These are phyloP conservation scores for Tuber borchii DNA, from an alignment of 495 filamentous ascomycete species.

Conservation along the genomic window DNA sequence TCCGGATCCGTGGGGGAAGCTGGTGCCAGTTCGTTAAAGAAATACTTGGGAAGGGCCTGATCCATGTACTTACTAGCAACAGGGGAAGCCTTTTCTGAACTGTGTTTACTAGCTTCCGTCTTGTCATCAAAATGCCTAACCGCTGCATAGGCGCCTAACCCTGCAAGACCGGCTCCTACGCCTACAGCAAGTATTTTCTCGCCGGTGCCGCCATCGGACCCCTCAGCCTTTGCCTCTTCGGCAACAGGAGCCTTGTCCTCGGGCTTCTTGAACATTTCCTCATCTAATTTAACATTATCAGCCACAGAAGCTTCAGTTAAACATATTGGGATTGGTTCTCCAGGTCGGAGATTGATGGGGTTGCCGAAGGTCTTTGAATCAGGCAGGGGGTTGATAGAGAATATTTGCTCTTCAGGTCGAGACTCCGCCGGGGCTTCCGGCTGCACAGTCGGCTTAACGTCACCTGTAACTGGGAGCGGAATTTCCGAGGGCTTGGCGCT, in stretches of 20 bases:
- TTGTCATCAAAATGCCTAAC: background rate
- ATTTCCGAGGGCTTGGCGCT: slow-evolving; percentile 43
- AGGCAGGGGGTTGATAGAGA: slow-evolving; percentile 66
- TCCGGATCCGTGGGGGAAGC: background rate
- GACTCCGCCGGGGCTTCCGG: background rate
- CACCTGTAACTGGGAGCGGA: slow-evolving; percentile 4
- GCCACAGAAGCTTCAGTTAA: slow-evolving; percentile 47
- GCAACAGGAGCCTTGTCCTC: slow-evolving; percentile 42
- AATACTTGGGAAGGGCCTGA: background rate
- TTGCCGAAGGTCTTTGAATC: slow-evolving; percentile 69
- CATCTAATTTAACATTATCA: slow-evolving; percentile 63
- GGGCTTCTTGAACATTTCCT: slow-evolving; percentile 72
- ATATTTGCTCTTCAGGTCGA: slow-evolving; percentile 43
- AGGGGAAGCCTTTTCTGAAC: background rate
- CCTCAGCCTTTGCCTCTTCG: background rate
- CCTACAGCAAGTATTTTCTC: background rate
- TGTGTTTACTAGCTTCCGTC: background rate
- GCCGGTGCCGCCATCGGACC: background rate
- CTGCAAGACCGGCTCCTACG: background rate
- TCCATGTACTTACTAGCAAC: background rate
- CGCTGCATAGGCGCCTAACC: background rate
- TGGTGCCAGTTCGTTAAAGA: background rate
- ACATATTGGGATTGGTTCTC: slow-evolving; percentile 62
- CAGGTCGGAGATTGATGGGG: slow-evolving; percentile 66
- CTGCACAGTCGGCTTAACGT: slow-evolving; percentile 2